Base-by-base conservation (phyloP, 257 asterid species). In the Ajuga chamaepitys region DNA sequence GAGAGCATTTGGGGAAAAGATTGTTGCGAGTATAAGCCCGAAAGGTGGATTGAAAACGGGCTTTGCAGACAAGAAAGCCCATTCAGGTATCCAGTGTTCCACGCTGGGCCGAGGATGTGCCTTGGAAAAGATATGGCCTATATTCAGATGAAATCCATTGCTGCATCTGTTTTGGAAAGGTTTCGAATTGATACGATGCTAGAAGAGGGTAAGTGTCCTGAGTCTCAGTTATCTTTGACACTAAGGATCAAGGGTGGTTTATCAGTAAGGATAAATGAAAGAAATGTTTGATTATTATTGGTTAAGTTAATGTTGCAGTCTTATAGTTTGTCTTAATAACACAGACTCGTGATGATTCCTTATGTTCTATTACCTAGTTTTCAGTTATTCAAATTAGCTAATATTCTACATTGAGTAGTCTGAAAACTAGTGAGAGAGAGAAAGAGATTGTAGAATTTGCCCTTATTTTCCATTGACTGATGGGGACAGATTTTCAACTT, bases 61-160 rank as follows among this genome's bases (percentile, higher is more conserved):
- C 59, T 76, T 34, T 93, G 76, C 18, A 85, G 57, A 40, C 86
- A 78, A 30, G 96, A 85, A 46, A 89, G 42, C 61, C 80, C 92
- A n/a, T 87, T 81, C 28, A 79, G 80, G 74, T 89, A 70, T 62
- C 95, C 97, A 9, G 82, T 87, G 1, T 93, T 93, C 67, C 96
- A 89, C 34, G 98, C 80, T 0, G 98, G 98, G 20, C 96, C 94
- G 61, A 80, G 98, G 75, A 80, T 80, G 82, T 93, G 97, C 66
- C 80, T 93, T 0, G 96, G 96, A 55, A 93, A 89, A 62, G 99
- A 93, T 7, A 81, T 93, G 99, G 97, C 98, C 1, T 87, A 81
- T 51, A 86, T 89, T 67, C 96, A 93, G 80, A 93, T 93, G 98
- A 89, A 89, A 54, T 83, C 86, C 28, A 84, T 93, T 40, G 95